A percentile compares a stretch with the other conserved stretches of the same genome.
Conservation (phyloP, 495 filamentous ascomycete genomes). For the Margaritispora aquatica region DNA sequence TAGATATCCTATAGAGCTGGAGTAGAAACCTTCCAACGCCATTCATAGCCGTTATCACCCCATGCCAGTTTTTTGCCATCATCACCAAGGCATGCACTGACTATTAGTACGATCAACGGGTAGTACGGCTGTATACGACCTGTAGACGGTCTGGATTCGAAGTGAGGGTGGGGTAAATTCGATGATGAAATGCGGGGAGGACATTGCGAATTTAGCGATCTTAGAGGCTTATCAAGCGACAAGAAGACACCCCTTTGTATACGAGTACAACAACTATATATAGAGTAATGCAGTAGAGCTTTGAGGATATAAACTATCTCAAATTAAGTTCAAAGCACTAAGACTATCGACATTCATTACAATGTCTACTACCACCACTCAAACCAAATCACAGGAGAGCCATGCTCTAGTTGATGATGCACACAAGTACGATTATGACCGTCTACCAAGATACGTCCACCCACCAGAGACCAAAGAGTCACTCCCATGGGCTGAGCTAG, state of each 20-base stretch:
- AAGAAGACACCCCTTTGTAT: not conserved
- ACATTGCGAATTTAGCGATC: not conserved
- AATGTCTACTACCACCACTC: not conserved
- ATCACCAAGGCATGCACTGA: no score
- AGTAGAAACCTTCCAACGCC: no score
- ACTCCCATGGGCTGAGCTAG: slow-evolving; percentile 50
- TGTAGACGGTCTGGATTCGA: not conserved
- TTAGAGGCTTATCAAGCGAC: not conserved
- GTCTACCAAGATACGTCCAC: slow-evolving; percentile 10
- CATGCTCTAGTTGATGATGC: not conserved
- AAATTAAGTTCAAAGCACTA: not conserved
- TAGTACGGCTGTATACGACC: not conserved
- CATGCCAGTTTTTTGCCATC: no score
- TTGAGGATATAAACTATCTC: no score
- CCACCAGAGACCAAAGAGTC: slow-evolving; percentile 15
- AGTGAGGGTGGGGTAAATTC: not conserved
- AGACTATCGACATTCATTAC: not conserved
- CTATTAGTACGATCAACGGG: no score
- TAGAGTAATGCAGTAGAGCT: no score
- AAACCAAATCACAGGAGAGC: not conserved
- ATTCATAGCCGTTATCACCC: no score
- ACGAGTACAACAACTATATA: not conserved
- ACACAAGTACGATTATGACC: slow-evolving; percentile 20
- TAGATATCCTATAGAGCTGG: no score
- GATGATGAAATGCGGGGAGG: not conserved